phyloP scores from a whole-genome alignment of 306 rosid species.

The Rosa chinensis region DNA sequence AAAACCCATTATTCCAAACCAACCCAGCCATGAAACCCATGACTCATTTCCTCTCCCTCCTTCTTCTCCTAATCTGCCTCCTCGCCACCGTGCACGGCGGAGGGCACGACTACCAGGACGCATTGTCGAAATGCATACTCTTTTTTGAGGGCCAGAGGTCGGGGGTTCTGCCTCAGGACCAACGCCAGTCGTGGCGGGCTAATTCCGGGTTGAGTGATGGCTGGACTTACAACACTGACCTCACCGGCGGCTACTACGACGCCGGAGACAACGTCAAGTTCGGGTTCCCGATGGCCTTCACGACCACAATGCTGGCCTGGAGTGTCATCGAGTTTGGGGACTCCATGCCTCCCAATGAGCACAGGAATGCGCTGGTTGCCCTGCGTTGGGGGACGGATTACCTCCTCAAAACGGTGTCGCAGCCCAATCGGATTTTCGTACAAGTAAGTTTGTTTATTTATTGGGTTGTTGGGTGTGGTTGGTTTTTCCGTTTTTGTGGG shows the following conservation, averaged over 20 bases:
- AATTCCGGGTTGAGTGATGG: slow-evolving; percentile 78
- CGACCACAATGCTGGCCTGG: slow-evolving; percentile 93
- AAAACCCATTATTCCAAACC: slow-evolving; percentile 22
- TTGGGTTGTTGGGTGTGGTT: not conserved
- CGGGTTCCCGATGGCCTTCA: slow-evolving; percentile 91
- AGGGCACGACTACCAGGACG: slow-evolving; percentile 61
- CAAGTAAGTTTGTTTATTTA: slow-evolving; percentile 44
- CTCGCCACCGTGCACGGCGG: not conserved
- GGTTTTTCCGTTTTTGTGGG: not conserved
- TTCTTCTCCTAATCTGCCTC: not conserved
- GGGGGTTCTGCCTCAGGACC: slow-evolving; percentile 67
- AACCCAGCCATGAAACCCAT: slow-evolving; percentile 17
- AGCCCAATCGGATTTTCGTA: slow-evolving; percentile 83
- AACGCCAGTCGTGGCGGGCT: slow-evolving; percentile 61
- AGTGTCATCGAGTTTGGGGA: slow-evolving; percentile 90
- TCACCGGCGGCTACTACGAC: slow-evolving; percentile 91
- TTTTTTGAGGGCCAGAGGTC: slow-evolving; percentile 95
- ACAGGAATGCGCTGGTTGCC: slow-evolving; percentile 56
- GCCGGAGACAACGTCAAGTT: slow-evolving; percentile 95
- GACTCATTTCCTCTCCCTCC: slow-evolving; percentile 4
- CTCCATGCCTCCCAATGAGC: slow-evolving; percentile 66
- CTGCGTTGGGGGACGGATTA: slow-evolving; percentile 89
- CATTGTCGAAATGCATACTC: slow-evolving; percentile 69
- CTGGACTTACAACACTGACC: slow-evolving; percentile 62
- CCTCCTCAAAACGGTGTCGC: slow-evolving; percentile 75